phyloP scores from a whole-genome alignment of 306 rosid genomes.

The Luffa acutangula region DNA sequence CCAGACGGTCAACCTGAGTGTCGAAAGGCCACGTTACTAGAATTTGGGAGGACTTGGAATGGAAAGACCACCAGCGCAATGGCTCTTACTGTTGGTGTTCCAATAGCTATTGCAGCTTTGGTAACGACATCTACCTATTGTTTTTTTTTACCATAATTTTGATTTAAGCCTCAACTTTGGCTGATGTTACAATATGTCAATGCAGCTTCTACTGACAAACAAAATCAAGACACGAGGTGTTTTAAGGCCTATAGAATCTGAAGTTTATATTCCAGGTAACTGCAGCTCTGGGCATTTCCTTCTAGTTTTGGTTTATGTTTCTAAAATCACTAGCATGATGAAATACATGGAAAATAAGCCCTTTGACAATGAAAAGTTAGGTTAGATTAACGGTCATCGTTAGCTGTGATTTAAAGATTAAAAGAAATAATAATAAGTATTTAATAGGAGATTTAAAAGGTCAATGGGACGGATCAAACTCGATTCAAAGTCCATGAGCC shows the following conservation, averaged over 20 bases:
- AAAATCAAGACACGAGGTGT: constrained; percentile 89
- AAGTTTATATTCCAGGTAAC: constrained; percentile 77
- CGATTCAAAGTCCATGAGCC: too few species aligned
- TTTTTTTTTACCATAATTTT: constrained; percentile 10
- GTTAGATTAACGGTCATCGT: neutral
- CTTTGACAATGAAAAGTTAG: neutral
- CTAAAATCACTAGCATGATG: neutral
- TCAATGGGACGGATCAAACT: neutral
- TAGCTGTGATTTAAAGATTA: neutral
- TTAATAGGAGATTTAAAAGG: neutral
- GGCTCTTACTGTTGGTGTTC: constrained; percentile 92
- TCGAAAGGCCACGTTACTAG: constrained; percentile 75
- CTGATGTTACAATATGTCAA: neutral
- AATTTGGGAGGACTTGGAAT: constrained; percentile 50
- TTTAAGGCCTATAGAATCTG: constrained; percentile 64
- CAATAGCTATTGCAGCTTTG: constrained; percentile 86
- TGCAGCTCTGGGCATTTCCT: neutral
- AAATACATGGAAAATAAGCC: neutral
- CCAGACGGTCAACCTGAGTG: constrained; percentile 50
- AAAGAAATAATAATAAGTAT: neutral
- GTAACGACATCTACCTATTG: constrained; percentile 24
- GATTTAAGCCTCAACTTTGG: constrained; percentile 1
- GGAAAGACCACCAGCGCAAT: constrained; percentile 71
- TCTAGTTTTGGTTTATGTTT: neutral
- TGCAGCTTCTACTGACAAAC: constrained; percentile 76